Conservation (phyloP, 1,284 basidiomycete genomes). For the Athelia sp. region DNA sequence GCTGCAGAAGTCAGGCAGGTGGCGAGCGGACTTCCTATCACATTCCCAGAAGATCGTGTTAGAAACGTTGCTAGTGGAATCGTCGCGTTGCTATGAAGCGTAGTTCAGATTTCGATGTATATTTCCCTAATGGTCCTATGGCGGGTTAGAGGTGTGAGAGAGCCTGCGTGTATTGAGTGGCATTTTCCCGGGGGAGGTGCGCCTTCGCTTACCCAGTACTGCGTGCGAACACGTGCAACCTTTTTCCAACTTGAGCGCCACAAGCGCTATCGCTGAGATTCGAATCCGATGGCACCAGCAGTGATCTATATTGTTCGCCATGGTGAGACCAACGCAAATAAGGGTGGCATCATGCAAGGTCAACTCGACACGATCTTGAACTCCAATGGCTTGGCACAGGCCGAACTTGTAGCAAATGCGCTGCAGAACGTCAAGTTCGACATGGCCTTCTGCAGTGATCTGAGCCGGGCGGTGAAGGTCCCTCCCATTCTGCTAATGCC, state of each 20-base stretch:
- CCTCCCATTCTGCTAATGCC: background rate
- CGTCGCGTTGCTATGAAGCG: constrained; percentile 19
- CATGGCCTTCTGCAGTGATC: constrained; percentile 60
- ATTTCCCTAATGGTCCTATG: background rate
- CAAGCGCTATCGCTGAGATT: too few relatives aligned
- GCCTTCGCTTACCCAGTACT: too few relatives aligned
- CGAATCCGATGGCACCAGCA: background rate
- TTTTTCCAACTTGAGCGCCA: too few relatives aligned
- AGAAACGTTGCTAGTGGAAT: constrained; percentile 48
- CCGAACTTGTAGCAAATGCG: constrained; percentile 44
- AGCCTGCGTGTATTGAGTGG: too few relatives aligned
- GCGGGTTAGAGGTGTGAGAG: background rate
- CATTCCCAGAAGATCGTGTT: constrained; percentile 57
- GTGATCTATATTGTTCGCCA: constrained; percentile 64
- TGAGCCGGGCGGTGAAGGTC: constrained; percentile 56
- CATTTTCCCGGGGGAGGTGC: too few relatives aligned
- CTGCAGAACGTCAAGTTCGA: constrained; percentile 48
- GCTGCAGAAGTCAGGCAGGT: constrained; percentile 34
- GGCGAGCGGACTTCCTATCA: constrained; percentile 32
- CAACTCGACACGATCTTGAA: constrained; percentile 65
- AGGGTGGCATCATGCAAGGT: constrained; percentile 59
- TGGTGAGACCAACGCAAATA: constrained; percentile 70
- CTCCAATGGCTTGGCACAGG: constrained; percentile 51
- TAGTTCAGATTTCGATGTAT: background rate
- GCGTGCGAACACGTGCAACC: too few relatives aligned